Evolutionary conservation across 2,329 filamentous ascomycete species (phyloP).

Genomic region (Helotiales sp.): DNA sequence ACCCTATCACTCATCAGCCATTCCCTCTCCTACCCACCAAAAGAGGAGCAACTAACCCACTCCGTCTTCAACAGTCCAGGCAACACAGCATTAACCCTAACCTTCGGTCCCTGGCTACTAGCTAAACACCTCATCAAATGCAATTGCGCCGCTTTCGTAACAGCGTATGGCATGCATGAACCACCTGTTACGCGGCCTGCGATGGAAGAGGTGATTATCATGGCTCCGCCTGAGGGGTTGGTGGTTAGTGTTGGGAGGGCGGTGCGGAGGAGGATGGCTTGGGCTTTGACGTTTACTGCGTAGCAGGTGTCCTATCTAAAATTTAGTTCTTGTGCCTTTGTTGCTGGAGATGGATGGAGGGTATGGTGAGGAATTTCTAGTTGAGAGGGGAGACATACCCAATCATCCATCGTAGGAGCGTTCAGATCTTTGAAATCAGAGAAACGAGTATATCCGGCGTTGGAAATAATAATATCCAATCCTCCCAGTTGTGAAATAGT

Average conservation of each 20-base stretch:
- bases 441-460: conserved; percentile 47
- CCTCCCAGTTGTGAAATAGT: conserved; percentile 58
- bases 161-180: conserved; percentile 36
- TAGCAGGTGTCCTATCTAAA: conserved; percentile 54
- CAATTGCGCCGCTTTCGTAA: conserved; percentile 48
- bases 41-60: conserved; percentile 46
- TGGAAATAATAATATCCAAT: conserved; percentile 50
- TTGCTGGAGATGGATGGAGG: too few relatives aligned
- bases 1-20: conserved; percentile 39
- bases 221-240: conserved; percentile 62
- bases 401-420: conserved; percentile 26
- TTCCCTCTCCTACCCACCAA: not conserved
- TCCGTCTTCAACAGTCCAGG: conserved; percentile 66
- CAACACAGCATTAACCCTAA: conserved; percentile 63
- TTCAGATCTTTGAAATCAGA: conserved; percentile 26
- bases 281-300: conserved; percentile 60
- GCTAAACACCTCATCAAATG: conserved; percentile 68
- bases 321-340: too few relatives aligned
- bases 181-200: conserved; percentile 44
- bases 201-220: conserved; percentile 63
- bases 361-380: too few relatives aligned
- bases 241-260: conserved; percentile 58
- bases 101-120: conserved; percentile 59
- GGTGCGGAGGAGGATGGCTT: conserved; percentile 53
- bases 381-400: too few relatives aligned